Evolutionary conservation across 179 eudicot genomes (phyloP), one percentile per base, ranked within the genome.

Genomic region (Camellia oleifera): DNA sequence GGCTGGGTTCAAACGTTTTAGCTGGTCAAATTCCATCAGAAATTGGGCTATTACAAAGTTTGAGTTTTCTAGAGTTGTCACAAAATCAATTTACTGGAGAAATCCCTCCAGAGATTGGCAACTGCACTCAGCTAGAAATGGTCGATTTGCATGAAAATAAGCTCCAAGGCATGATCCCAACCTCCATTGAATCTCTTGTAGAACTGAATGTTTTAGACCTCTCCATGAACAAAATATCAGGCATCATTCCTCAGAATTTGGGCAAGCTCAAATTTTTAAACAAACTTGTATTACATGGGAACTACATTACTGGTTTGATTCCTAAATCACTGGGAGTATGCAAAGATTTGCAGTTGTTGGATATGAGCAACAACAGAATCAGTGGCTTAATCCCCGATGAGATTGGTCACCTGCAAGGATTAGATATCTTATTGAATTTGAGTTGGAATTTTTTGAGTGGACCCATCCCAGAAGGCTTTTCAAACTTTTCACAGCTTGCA

Each of bases 401-500:
- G 48, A 79, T 81, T 63, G 82, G 80, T 15, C 32, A 75, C 57
- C 64, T 84, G 44, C 80, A 78, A 71, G 82, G 42, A 75, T 70
- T 84, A 57, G 82, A 81, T 53, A 81, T 81, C 50, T 48, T 81
- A n/a, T 79, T 95, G 42, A 95, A 95, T 76, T 91, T 95, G 68
- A 95, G 98, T 83, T 85, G 74, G 62, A 95, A 95, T 75, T 89
- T 82, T 14, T 80, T 95, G 62, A 81, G 91, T 8, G 97, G 98
- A 20, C 79, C 80, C 46, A 90, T 95, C 72, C 98, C 98, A 18
- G 18, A 83, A 14, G 89, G 90, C 83, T 89, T 95, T 75, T 86
- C 91, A 2, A 86, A 88, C 17, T 89, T 95, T 8, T 84, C 79
- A 67, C 89, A 86, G 82, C 83, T 95, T 46, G 98, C 87, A 77